Evolutionary conservation across 1,284 basidiomycete genomes (phyloP), one percentile per base, ranked within the genome.

Genomic region (Tilletia setariae): DNA sequence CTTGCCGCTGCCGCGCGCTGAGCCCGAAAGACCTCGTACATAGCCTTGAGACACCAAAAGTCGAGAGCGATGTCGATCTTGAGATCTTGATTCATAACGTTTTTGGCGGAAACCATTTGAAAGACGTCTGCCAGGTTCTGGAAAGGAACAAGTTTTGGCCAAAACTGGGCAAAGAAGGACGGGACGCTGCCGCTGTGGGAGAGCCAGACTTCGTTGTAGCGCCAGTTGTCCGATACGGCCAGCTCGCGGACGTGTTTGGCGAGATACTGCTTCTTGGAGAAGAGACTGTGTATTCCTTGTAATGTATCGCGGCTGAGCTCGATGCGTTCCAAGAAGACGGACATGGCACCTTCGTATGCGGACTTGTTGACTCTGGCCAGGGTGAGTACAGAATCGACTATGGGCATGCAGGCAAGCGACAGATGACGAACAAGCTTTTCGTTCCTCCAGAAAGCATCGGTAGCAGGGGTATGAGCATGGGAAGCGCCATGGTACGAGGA

Each of bases 11-110:
- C 28, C 15, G 56, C 9, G 15, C 28, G 28, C 28, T 61, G 56
- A 11, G 56, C 56, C 30, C 56, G 56, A 61, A 25, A 61, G 30
- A 61, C 56, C 30, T 61, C 56, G 28, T 61, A 61, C 56, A 61
- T 13, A 1, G 56, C 56, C 28, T 61, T 61, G 16, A 32, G 28
- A 35, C 56, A 61, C 56, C 56, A 61, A 19, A 61, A 61, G 56
- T 61, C 56, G 16, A 61, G 16, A 25, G 32, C 56, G 28, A 61
- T 21, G 56, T 61, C 56, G 56, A 61, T 61, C 8, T 8, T 2
- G 28, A 61, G 32, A 11, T 16, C 56, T 15, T 25, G 9, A 21
- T 61, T 61, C 30, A 8, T 9, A 7, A n/a, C 56, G 6, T 53
- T 53, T 23, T 53, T 53, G 23, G 51, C 23, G 28, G 23, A 53